These are phyloP conservation scores for Ophiostoma sp. DNA, from an alignment of 2,329 filamentous ascomycete species.

Conservation along the genomic window DNA sequence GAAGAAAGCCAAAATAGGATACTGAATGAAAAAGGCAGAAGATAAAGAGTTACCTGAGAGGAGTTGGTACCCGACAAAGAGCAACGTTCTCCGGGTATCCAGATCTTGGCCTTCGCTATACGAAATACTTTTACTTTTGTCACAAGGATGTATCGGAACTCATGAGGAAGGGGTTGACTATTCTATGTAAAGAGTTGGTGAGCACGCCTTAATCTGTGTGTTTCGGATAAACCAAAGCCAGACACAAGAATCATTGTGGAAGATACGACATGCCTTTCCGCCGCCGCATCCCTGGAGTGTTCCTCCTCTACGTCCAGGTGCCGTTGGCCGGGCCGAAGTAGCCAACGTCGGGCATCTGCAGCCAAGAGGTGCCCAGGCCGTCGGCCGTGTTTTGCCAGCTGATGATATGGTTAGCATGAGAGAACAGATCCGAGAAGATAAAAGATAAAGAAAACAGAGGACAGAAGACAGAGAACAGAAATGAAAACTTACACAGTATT, in stretches of 20 bases:
- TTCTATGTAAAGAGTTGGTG: neutral
- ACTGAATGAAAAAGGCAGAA: too few species aligned
- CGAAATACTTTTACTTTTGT: too few species aligned
- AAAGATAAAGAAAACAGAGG: neutral
- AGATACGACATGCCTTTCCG: neutral
- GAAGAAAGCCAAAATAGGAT: too few species aligned
- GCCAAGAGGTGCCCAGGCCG: neutral
- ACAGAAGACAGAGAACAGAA: too few species aligned
- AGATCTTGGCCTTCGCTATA: too few species aligned
- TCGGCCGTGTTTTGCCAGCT: constrained; percentile 5
- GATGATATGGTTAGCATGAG: neutral
- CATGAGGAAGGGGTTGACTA: neutral
- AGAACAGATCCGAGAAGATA: too few species aligned
- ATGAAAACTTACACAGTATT: constrained; percentile 17
- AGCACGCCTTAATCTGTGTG: neutral
- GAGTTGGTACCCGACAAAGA: too few species aligned
- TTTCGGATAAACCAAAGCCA: neutral
- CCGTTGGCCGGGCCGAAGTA: constrained; percentile 20
- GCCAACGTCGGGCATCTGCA: constrained; percentile 19
- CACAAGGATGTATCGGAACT: too few species aligned
- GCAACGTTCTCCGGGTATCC: too few species aligned
- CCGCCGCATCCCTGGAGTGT: too few species aligned
- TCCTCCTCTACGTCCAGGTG: neutral
- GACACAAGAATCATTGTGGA: neutral
- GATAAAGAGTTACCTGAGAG: too few species aligned